Evolutionary conservation across 169 alveolate genomes (phyloP).

Genomic region (Plasmodium adleri): DNA sequence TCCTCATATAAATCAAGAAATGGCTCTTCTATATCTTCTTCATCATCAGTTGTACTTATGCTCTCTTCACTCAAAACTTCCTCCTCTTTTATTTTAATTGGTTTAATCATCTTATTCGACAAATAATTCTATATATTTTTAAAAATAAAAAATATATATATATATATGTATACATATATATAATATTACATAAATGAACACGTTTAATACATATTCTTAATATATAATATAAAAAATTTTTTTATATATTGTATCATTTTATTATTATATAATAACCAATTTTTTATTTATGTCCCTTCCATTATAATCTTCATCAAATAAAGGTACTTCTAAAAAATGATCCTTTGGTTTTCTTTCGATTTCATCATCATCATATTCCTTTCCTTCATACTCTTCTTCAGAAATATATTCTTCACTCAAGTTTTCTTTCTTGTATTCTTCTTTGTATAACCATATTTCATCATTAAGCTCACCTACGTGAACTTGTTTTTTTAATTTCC

Average conservation of each 20-base stretch:
- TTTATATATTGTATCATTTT: too few relatives aligned
- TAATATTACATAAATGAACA: background rate
- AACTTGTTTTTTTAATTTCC: constrained; percentile 33
- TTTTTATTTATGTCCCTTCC: constrained; percentile 46
- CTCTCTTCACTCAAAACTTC: constrained; percentile 53
- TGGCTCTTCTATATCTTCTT: constrained; percentile 72
- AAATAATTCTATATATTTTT: constrained; percentile 11
- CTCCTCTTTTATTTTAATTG: constrained; percentile 38
- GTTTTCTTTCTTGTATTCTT: constrained; percentile 40
- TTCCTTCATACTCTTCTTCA: constrained; percentile 31
- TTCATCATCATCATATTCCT: constrained; percentile 34
- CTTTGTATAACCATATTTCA: constrained; percentile 74
- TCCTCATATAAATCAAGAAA: constrained; percentile 74
- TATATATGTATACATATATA: background rate
- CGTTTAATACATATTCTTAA: background rate
- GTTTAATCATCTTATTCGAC: constrained; percentile 20
- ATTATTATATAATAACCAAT: constrained; percentile 25
- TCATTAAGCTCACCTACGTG: constrained; percentile 67
- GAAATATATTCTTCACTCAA: constrained; percentile 38
- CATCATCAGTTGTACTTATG: constrained; percentile 68
- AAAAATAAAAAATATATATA: constrained; percentile 4
- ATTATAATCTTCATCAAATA: constrained; percentile 73
- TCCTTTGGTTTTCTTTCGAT: constrained; percentile 29
- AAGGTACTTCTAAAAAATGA: constrained; percentile 76
- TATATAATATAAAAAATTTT: too few relatives aligned